Evolutionary conservation across 345 rosid genomes (phyloP).

Genomic region (Conringia planisiliqua): DNA sequence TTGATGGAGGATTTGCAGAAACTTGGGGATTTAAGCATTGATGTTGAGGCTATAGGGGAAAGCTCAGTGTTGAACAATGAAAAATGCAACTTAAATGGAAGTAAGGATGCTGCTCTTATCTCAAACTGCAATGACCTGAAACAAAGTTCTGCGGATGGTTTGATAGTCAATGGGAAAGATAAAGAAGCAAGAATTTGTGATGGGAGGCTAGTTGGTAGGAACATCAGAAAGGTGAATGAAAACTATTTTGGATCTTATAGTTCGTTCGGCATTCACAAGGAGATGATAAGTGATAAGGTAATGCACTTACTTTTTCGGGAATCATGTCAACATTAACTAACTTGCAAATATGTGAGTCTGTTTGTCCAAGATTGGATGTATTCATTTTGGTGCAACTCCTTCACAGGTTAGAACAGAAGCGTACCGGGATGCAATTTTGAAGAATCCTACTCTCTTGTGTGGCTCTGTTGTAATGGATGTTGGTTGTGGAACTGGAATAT

Average conservation of each 20-base stretch:
- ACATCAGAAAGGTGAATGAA: slow-evolving; percentile 63
- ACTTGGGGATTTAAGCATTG: slow-evolving; percentile 42
- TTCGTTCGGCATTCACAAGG: slow-evolving; percentile 84
- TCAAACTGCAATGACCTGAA: slow-evolving; percentile 32
- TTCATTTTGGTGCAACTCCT: slow-evolving; percentile 1
- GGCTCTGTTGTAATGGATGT: slow-evolving; percentile 94
- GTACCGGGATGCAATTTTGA: slow-evolving; percentile 74
- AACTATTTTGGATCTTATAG: slow-evolving; percentile 86
- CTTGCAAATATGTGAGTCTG: background rate
- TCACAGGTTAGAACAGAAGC: slow-evolving; percentile 83
- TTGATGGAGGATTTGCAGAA: slow-evolving; percentile 45
- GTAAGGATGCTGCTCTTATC: slow-evolving; percentile 28
- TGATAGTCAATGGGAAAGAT: slow-evolving; percentile 29
- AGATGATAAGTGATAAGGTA: slow-evolving; percentile 93
- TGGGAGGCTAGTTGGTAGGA: slow-evolving; percentile 40
- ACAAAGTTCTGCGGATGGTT: slow-evolving; percentile 30
- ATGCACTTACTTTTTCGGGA: background rate
- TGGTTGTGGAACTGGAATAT: slow-evolving; percentile 95
- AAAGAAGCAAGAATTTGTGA: slow-evolving; percentile 27
- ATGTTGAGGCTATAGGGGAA: slow-evolving; percentile 34
- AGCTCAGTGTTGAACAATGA: slow-evolving; percentile 19
- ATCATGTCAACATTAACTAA: background rate
- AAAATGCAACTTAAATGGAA: slow-evolving; percentile 27
- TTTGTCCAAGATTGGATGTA: slow-evolving; percentile 1
- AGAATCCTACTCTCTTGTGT: slow-evolving; percentile 68